A percentile compares a stretch with the other conserved stretches of the same genome.
These are phyloP conservation scores for Prunus yedoensis DNA, from an alignment of 331 rosid genomes.

Conservation along the genomic window DNA sequence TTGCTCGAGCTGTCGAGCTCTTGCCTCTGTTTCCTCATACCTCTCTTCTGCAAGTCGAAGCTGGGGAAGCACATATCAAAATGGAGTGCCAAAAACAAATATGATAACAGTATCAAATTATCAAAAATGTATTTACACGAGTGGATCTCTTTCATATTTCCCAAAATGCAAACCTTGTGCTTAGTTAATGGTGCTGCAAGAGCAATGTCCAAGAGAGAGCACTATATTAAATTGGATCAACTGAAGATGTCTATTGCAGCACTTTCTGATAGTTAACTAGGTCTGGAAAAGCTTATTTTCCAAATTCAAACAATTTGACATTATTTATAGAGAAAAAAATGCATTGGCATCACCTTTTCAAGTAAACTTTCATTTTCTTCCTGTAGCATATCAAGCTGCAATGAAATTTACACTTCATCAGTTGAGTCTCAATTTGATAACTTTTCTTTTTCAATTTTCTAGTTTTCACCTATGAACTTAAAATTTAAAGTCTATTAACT, in stretches of 20 bases:
- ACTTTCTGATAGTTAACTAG: too few relatives aligned
- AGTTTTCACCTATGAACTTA: not conserved
- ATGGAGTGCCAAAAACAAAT: slow-evolving; percentile 27
- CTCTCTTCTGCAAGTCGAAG: slow-evolving; percentile 93
- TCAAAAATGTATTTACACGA: not conserved
- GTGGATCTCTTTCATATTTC: slow-evolving; percentile 3
- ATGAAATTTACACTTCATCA: slow-evolving; percentile 37
- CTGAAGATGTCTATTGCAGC: too few relatives aligned
- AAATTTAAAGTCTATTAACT: slow-evolving; percentile 6
- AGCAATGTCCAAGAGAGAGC: too few relatives aligned
- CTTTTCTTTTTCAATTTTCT: not conserved
- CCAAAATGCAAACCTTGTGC: not conserved
- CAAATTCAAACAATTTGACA: slow-evolving; percentile 17
- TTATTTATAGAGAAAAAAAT: slow-evolving; percentile 15
- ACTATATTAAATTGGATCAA: too few relatives aligned
- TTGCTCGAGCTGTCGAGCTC: slow-evolving; percentile 84
- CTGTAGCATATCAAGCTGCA: slow-evolving; percentile 96
- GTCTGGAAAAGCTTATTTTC: not conserved
- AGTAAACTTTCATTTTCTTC: slow-evolving; percentile 78
- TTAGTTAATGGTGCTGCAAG: too few relatives aligned
- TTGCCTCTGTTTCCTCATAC: slow-evolving; percentile 83
- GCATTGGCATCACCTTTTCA: slow-evolving; percentile 70
- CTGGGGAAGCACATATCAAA: slow-evolving; percentile 66
- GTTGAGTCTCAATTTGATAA: slow-evolving; percentile 2
- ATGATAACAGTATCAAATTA: not conserved